Conservation (phyloP, 352 stramenopile species). For the Globisporangium ultimum region DNA sequence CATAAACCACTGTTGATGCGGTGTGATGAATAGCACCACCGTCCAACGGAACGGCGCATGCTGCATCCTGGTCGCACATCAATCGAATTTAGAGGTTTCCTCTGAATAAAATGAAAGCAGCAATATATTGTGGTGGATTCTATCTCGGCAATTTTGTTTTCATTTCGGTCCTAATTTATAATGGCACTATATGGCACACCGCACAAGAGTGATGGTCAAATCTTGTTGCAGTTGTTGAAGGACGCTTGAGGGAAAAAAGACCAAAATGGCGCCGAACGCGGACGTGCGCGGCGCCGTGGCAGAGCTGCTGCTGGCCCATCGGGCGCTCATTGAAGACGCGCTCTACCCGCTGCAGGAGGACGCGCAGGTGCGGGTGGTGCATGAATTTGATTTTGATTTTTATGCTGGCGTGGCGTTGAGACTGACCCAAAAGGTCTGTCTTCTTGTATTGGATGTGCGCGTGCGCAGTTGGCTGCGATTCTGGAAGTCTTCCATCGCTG, state of each 20-base stretch:
- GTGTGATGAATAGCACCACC: too few species aligned
- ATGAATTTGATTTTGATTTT: not conserved
- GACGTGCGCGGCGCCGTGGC: constrained; percentile 26
- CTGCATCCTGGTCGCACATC: too few species aligned
- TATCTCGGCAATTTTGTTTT: too few species aligned
- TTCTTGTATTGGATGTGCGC: not conserved
- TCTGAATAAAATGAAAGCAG: too few species aligned
- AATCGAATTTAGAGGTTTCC: too few species aligned
- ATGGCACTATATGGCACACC: too few species aligned
- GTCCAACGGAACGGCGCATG: too few species aligned
- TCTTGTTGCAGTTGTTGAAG: not conserved
- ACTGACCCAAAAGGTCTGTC: not conserved
- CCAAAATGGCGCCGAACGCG: not conserved
- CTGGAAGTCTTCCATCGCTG: constrained; percentile 29
- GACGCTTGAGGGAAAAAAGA: not conserved
- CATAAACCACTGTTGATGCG: too few species aligned
- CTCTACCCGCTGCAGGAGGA: constrained; percentile 33
- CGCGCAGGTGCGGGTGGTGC: constrained; percentile 16
- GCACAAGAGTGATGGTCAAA: not conserved
- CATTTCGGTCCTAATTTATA: too few species aligned
- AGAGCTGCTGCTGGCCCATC: constrained; percentile 46
- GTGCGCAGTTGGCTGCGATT: constrained; percentile 23
- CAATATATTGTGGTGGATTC: too few species aligned
- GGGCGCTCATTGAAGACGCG: constrained; percentile 28
- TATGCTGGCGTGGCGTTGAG: not conserved